Evolutionary conservation across 2,329 filamentous ascomycete species (phyloP).

Genomic region (Arthrobotrys iridis): DNA sequence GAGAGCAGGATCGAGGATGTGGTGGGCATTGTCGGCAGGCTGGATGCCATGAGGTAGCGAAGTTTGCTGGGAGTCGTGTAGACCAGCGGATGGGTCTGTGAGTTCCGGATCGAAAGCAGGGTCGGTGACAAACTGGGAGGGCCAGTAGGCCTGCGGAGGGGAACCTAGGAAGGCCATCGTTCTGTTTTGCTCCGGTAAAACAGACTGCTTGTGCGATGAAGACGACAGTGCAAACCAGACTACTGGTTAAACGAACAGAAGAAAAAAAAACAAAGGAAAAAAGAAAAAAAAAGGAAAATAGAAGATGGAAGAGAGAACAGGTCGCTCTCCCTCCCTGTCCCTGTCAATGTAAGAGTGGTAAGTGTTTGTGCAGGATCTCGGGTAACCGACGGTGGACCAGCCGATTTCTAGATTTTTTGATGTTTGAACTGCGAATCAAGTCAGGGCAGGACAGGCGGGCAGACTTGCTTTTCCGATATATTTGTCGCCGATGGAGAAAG

Average conservation of each 20-base stretch:
- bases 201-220: constrained; percentile 29
- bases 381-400: constrained; percentile 8
- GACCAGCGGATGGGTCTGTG: constrained; percentile 35
- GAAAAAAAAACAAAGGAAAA: background rate
- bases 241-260: background rate
- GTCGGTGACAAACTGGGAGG: constrained; percentile 49
- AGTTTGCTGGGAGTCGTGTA: constrained; percentile 49
- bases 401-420: background rate
- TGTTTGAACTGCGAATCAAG: too few relatives aligned
- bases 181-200: background rate
- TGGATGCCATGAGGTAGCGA: constrained; percentile 34
- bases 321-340: too few relatives aligned
- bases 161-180: constrained; percentile 50
- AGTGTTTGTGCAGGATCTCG: background rate
- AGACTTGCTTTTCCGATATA: constrained; percentile 16
- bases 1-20: constrained; percentile 49
- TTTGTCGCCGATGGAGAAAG: constrained; percentile 20
- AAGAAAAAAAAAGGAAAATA: background rate
- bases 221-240: constrained; percentile 3
- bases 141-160: constrained; percentile 51
- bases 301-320: background rate
- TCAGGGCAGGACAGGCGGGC: too few relatives aligned
- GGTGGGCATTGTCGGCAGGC: constrained; percentile 40
- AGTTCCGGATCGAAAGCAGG: constrained; percentile 52
- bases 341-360: too few relatives aligned